phyloP scores from a whole-genome alignment of 2,329 filamentous ascomycete species.

The Chrysoporthe deuterocubensis region DNA sequence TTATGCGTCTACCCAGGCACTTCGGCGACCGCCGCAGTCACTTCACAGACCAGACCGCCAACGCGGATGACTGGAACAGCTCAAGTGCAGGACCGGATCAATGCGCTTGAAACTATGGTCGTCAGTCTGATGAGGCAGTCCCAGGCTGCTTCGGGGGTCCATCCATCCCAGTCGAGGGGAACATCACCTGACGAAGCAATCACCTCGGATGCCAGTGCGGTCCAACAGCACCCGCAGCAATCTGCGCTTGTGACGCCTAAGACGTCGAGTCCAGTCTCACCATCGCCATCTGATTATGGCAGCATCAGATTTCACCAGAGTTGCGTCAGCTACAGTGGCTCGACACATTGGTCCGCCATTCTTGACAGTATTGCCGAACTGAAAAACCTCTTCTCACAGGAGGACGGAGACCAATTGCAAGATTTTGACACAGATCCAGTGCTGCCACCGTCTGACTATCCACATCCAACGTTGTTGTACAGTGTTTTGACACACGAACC shows the following conservation, averaged over 20 bases:
- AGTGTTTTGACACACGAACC: constrained; percentile 34
- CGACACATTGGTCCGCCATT: constrained; percentile 46
- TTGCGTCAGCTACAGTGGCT: constrained; percentile 40
- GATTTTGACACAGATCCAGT: background rate
- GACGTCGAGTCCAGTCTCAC: background rate
- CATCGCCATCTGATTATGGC: constrained; percentile 35
- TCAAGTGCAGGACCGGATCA: constrained; percentile 32
- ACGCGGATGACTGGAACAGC: background rate
- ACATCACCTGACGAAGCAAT: background rate
- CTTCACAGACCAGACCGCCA: background rate
- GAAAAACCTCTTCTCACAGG: constrained; percentile 39
- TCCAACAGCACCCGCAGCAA: background rate
- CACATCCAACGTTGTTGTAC: constrained; percentile 39
- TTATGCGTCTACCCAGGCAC: constrained; percentile 32
- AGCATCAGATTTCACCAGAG: constrained; percentile 36
- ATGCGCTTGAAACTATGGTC: constrained; percentile 39
- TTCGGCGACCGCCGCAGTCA: background rate
- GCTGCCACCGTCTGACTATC: constrained; percentile 11
- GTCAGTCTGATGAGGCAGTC: constrained; percentile 34
- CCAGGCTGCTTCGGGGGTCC: background rate
- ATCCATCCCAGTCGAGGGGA: constrained; percentile 5
- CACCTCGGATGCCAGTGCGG: background rate
- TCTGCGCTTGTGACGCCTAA: background rate
- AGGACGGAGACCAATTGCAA: constrained; percentile 31
- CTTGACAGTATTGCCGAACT: constrained; percentile 46